Conservation (phyloP, 495 filamentous ascomycete genomes). For the Hypoxylon trugodes region DNA sequence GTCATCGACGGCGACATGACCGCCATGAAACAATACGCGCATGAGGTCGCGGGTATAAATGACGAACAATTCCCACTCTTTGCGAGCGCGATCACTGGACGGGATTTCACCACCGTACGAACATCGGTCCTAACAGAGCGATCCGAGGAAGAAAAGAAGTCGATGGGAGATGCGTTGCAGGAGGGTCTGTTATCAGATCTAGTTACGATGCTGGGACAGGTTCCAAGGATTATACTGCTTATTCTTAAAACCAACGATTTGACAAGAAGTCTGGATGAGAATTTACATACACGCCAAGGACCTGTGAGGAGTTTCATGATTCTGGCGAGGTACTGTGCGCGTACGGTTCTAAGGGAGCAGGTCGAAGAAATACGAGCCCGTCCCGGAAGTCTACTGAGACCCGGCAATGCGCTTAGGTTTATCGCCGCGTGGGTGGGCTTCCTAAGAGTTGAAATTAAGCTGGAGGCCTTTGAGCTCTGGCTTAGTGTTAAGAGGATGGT, state of each 20-base stretch:
- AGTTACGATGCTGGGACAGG: constrained; percentile 85
- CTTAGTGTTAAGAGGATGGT: constrained; percentile 60
- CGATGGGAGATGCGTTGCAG: constrained; percentile 80
- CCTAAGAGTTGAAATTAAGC: constrained; percentile 60
- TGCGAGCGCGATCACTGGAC: constrained; percentile 93
- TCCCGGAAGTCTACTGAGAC: constrained; percentile 57
- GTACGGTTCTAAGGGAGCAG: constrained; percentile 87
- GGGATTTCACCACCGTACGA: constrained; percentile 81
- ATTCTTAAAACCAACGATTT: constrained; percentile 99
- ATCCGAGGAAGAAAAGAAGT: constrained; percentile 77
- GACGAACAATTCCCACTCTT: constrained; percentile 97
- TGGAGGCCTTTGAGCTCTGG: constrained; percentile 67
- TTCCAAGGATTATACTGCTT: constrained; percentile 89
- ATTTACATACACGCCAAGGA: constrained; percentile 86
- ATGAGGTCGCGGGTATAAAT: constrained; percentile 85
- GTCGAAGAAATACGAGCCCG: constrained; percentile 68
- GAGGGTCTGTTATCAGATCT: constrained; percentile 89
- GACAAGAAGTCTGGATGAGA: constrained; percentile 93
- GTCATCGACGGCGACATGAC: constrained; percentile 87
- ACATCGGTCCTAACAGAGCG: constrained; percentile 68
- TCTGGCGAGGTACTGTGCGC: constrained; percentile 88
- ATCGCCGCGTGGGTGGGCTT: constrained; percentile 61
- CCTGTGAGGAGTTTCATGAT: constrained; percentile 92
- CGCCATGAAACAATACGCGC: constrained; percentile 85
- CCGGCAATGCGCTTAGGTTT: constrained; percentile 57